These are phyloP conservation scores for Trichoderma harzianum DNA, from an alignment of 2,329 filamentous ascomycete genomes.

Conservation along the genomic window DNA sequence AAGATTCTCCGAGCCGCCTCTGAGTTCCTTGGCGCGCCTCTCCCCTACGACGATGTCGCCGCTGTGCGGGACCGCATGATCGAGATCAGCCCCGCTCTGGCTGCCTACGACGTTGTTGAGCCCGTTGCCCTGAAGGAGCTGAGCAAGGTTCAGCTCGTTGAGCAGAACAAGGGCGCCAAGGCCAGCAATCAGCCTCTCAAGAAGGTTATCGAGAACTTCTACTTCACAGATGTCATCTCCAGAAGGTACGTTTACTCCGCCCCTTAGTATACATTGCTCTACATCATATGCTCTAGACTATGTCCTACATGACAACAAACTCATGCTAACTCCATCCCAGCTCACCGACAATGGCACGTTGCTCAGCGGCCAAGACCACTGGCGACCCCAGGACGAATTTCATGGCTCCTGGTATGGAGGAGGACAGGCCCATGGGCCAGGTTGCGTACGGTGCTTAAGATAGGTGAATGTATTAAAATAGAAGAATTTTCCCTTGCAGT, in stretches of 20 bases:
- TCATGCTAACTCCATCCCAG: constrained; percentile 45
- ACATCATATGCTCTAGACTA: neutral
- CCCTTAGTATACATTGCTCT: neutral
- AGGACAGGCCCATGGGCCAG: constrained; percentile 60
- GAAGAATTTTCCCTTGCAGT: constrained; percentile 31
- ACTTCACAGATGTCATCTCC: constrained; percentile 95
- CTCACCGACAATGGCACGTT: constrained; percentile 97
- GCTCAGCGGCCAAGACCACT: constrained; percentile 85
- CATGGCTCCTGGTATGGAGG: constrained; percentile 68
- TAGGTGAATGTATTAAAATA: constrained; percentile 35
- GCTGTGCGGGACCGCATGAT: constrained; percentile 88
- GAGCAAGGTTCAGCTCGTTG: constrained; percentile 91
- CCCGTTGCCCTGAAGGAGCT: constrained; percentile 68
- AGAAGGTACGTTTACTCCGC: constrained; percentile 66
- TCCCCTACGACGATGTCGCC: constrained; percentile 92
- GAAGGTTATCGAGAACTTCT: constrained; percentile 92
- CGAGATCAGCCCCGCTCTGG: constrained; percentile 87
- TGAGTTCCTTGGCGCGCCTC: constrained; percentile 82
- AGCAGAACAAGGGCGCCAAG: constrained; percentile 89
- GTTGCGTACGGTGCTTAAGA: constrained; percentile 53
- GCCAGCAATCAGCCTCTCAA: constrained; percentile 70
- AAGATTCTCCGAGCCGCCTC: constrained; percentile 94
- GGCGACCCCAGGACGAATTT: constrained; percentile 76
- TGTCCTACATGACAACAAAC: too few species aligned
- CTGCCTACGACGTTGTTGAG: constrained; percentile 89